phyloP scores from a whole-genome alignment of 139 green algal genomes.

The Ettlia oleoabundans region DNA sequence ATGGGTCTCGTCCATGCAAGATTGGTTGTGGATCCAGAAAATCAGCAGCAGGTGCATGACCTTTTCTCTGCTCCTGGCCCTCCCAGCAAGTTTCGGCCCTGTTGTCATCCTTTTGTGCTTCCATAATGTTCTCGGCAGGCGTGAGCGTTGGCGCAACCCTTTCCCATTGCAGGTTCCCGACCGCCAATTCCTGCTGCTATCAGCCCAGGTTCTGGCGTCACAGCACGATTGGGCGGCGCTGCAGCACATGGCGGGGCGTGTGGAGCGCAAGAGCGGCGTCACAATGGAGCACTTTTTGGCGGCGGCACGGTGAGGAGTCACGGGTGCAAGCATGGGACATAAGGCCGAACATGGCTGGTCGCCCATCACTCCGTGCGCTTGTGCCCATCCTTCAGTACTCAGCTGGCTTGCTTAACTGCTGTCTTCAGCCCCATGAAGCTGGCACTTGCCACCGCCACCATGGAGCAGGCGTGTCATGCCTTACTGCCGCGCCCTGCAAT shows the following conservation, averaged over 20 bases:
- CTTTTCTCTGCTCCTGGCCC: too few species aligned
- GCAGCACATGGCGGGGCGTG: constrained; percentile 36
- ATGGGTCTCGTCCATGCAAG: too few species aligned
- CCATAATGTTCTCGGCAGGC: too few species aligned
- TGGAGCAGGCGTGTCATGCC: too few species aligned
- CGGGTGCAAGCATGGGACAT: not conserved
- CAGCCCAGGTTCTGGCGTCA: not conserved
- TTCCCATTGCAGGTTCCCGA: not conserved
- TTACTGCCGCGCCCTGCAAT: not conserved
- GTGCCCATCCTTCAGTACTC: too few species aligned
- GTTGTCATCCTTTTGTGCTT: too few species aligned
- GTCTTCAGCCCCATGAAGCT: too few species aligned
- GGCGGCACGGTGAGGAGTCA: not conserved
- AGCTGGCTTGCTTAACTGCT: too few species aligned
- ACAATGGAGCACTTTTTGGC: constrained; percentile 45
- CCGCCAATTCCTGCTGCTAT: constrained; percentile 25
- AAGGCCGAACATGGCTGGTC: not conserved
- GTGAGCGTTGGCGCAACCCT: too few species aligned
- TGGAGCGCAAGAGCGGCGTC: constrained; percentile 19
- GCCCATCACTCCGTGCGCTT: not conserved
- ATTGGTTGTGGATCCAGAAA: too few species aligned
- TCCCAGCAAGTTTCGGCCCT: too few species aligned
- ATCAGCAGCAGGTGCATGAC: too few species aligned
- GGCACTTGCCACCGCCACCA: not conserved
- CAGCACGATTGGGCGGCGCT: constrained; percentile 43